phyloP scores from a whole-genome alignment of 2,329 filamentous ascomycete genomes.

The Penicillium psychrosexuale region DNA sequence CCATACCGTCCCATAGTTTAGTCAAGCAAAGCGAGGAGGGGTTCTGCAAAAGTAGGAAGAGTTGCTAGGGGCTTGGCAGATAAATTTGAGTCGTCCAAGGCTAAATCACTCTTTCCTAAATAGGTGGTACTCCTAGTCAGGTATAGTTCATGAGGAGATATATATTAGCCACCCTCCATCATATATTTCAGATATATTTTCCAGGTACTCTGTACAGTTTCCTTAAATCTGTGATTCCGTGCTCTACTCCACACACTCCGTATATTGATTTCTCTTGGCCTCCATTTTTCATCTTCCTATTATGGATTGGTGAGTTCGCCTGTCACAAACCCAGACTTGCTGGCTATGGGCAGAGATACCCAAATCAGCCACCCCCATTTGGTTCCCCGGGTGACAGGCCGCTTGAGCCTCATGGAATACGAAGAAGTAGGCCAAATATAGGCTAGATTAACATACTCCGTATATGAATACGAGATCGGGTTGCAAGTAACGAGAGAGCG shows the following conservation, averaged over 20 bases:
- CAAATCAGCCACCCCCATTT: background rate
- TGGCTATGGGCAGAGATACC: background rate
- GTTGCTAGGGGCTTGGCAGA: background rate
- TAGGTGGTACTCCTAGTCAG: background rate
- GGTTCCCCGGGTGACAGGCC: background rate
- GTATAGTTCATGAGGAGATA: background rate
- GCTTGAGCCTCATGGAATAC: background rate
- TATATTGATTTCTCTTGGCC: no score
- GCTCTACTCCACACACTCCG: no score
- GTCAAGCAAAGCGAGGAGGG: background rate
- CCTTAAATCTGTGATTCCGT: background rate
- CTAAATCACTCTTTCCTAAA: background rate
- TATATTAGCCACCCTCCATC: background rate
- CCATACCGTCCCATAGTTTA: background rate
- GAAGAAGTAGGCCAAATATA: background rate
- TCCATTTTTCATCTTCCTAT: no score
- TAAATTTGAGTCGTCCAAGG: background rate
- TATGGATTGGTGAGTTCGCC: no score
- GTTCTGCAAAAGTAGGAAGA: background rate
- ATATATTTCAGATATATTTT: background rate
- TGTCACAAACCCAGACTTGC: background rate
- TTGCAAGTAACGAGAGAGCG: background rate
- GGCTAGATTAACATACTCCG: background rate
- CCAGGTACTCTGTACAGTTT: background rate
- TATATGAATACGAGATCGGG: background rate